Conservation (phyloP, 495 filamentous ascomycete species). For the Penicillium cosmopolitanum region DNA sequence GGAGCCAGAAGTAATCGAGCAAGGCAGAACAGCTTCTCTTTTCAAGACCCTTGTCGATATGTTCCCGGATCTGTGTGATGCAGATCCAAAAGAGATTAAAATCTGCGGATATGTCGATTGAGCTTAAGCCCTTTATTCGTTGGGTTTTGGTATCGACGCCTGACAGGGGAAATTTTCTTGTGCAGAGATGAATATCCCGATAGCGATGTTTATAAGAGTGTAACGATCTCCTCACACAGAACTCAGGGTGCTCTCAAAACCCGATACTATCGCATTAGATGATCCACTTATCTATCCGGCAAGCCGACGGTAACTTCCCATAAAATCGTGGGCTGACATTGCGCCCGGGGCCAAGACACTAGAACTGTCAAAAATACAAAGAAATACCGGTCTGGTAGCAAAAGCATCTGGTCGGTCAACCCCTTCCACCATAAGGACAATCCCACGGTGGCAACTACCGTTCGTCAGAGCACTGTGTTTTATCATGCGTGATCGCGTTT, state of each 20-base stretch:
- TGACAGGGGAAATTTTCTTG: neutral
- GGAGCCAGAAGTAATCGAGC: neutral
- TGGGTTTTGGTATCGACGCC: neutral
- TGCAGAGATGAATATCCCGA: neutral
- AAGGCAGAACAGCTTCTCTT: neutral
- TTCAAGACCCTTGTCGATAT: neutral
- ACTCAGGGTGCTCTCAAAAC: neutral
- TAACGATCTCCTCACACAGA: neutral
- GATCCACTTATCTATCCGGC: neutral
- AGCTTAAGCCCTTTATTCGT: neutral
- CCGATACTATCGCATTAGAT: neutral
- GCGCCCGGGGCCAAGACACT: neutral
- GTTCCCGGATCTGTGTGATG: neutral
- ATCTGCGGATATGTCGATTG: neutral
- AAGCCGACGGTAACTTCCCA: slow-evolving; percentile 5
- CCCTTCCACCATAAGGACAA: neutral
- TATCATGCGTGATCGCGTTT: neutral
- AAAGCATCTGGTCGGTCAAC: neutral
- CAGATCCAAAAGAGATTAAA: neutral
- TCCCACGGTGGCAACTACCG: neutral
- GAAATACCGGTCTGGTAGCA: neutral
- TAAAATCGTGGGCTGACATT: neutral
- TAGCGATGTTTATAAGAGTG: neutral
- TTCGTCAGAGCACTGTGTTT: neutral
- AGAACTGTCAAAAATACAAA: neutral